phyloP scores from a whole-genome alignment of 305 asterid species.

The Lippia alba region DNA sequence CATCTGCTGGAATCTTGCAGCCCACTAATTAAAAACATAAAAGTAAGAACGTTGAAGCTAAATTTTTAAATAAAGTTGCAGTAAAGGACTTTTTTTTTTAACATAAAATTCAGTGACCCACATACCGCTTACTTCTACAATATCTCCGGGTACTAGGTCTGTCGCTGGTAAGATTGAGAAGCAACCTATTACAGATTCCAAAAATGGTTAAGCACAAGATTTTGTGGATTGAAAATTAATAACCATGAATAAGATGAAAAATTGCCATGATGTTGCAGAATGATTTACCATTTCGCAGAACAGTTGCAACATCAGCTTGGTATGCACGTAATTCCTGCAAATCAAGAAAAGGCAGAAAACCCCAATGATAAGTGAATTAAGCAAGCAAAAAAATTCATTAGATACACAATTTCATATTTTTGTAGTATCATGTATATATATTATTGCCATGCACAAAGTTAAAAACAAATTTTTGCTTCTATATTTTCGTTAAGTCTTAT shows the following conservation, averaged over 20 bases:
- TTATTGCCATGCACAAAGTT: neutral
- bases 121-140: constrained; percentile 96
- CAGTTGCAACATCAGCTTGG: constrained; percentile 99
- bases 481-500: neutral
- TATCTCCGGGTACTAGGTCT: constrained; percentile 97
- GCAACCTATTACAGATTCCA: constrained; percentile 59
- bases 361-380: constrained; percentile 9
- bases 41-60: constrained; percentile 23
- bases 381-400: constrained; percentile 16
- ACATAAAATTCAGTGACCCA: constrained; percentile 30
- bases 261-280: constrained; percentile 25
- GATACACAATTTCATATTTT: constrained; percentile 11
- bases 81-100: constrained; percentile 20
- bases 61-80: constrained; percentile 29
- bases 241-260: constrained; percentile 20
- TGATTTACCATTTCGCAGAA: constrained; percentile 81
- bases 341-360: constrained; percentile 36
- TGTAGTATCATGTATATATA: neutral
- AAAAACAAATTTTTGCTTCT: constrained; percentile 5
- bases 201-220: constrained; percentile 29
- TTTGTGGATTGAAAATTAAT: constrained; percentile 23
- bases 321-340: constrained; percentile 94
- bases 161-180: constrained; percentile 95
- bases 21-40: constrained; percentile 69
- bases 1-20: constrained; percentile 96